Conservation (phyloP, 148 eudicot species). For the Spergularia bocconei region DNA sequence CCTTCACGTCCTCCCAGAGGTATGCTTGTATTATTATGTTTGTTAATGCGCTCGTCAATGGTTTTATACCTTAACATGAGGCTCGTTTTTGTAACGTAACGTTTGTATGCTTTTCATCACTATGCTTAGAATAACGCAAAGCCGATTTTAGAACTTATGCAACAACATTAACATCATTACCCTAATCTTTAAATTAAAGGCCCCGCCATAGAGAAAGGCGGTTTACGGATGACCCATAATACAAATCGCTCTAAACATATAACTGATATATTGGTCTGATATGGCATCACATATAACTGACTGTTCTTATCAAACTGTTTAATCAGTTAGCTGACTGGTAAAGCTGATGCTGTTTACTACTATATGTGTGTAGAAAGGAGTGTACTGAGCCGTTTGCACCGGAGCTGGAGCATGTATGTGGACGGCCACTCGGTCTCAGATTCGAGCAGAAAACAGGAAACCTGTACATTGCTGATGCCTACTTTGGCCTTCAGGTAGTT, state of each 20-base stretch:
- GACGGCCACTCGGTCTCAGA: conserved; percentile 53
- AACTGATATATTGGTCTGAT: not conserved
- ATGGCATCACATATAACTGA: not conserved
- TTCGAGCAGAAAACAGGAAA: conserved; percentile 53
- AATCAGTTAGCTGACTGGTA: not conserved
- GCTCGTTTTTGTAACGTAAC: too few relatives aligned
- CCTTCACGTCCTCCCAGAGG: conserved; percentile 61
- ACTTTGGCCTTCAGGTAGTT: conserved; percentile 73
- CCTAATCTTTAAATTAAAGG: too few relatives aligned
- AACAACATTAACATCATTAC: too few relatives aligned
- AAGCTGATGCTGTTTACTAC: too few relatives aligned
- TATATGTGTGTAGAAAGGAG: conserved; percentile 34
- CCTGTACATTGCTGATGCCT: conserved; percentile 69
- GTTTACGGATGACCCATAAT: too few relatives aligned
- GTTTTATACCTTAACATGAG: too few relatives aligned
- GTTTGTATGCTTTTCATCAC: too few relatives aligned
- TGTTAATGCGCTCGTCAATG: too few relatives aligned
- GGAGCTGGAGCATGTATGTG: conserved; percentile 58
- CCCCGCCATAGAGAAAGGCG: too few relatives aligned
- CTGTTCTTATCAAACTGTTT: not conserved
- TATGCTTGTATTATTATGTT: conserved; percentile 4
- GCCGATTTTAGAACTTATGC: too few relatives aligned
- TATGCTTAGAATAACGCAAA: too few relatives aligned
- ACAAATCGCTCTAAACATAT: too few relatives aligned
- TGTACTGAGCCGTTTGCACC: conserved; percentile 70